Evolutionary conservation across 129 eudicot genomes (phyloP), one percentile per base, ranked within the genome.

Genomic region (Rutidosis leptorrhynchoides): DNA sequence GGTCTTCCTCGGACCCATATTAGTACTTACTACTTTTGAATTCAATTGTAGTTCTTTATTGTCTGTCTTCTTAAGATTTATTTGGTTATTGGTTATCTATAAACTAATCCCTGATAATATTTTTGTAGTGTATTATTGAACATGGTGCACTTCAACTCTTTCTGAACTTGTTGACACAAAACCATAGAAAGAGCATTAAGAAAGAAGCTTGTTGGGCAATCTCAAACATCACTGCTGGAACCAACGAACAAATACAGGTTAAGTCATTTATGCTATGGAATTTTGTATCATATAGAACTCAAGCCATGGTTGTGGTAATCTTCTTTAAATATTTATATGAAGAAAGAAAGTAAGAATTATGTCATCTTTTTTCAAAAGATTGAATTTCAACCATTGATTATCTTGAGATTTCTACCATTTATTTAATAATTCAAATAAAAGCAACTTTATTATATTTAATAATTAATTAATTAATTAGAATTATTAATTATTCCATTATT

Each of bases 191-290:
- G 80, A 87, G 90, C 73, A 87, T 86, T 29, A 86, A 86, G 66
- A 86, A 86, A 73, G 94, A 86, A 80, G 94, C 88, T 22, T 86
- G 94, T 57, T 87, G 95, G 95, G 83, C 95, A 58, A 81, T 87
- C 37, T 87, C 95, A 27, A 87, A 87, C 78, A 87, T 87, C 79
- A 87, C 95, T n/a, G 95, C 95, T 27, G 95, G 95, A 48, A 87
- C 79, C 69, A 81, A 69, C 58, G 87, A 74, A 10, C 95, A 87
- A 72, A 87, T 87, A 55, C 95, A 87, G 90, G 95, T 87, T 56
- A 62, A 32, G 32, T 10, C n/a, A 6, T 6, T 4, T 51, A 51
- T 51, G 55, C 12, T 26, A 5, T 54, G 17, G 59, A 40, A 54
- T 16, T 10, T 10, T 16, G 9, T 22, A 53, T 53, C 16, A 8